These are phyloP conservation scores for Coffea humblotiana DNA, from an alignment of 305 asterid species.

Conservation along the genomic window DNA sequence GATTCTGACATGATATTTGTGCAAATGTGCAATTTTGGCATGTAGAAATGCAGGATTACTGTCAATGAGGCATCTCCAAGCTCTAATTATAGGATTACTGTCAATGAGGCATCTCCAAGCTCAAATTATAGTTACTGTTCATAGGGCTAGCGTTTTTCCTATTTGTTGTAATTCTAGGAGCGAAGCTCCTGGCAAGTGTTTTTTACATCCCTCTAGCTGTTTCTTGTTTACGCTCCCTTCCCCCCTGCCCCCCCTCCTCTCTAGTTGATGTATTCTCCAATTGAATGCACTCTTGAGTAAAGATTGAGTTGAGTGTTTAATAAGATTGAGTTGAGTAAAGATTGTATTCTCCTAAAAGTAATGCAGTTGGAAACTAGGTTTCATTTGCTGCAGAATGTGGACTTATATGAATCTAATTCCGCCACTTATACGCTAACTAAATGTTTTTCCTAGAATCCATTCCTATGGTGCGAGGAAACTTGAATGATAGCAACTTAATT, in stretches of 20 bases:
- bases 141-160: conserved; percentile 25
- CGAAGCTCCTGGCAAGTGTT: conserved; percentile 40
- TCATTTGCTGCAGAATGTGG: not conserved
- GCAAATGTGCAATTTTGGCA: conserved; percentile 75
- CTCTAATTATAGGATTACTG: conserved; percentile 22
- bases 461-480: not conserved
- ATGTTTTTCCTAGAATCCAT: not conserved
- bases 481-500: too few relatives aligned
- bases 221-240: conserved; percentile 23
- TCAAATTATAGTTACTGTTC: conserved; percentile 24
- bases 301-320: not conserved
- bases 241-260: conserved; percentile 22
- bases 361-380: not conserved
- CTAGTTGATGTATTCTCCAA: conserved; percentile 27
- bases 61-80: conserved; percentile 22
- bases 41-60: conserved; percentile 27
- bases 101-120: conserved; percentile 18
- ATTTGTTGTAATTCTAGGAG: conserved; percentile 36
- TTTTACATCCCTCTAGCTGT: conserved; percentile 28
- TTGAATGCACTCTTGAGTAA: not conserved
- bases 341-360: not conserved
- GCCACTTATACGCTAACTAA: not conserved
- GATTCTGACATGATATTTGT: conserved; percentile 61
- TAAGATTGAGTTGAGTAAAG: not conserved
- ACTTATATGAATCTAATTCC: not conserved